Percentiles rank a stretch among this genome's conserved stretches.
Conservation (phyloP, 2,329 filamentous ascomycete species). For the Botrytis galanthina region DNA sequence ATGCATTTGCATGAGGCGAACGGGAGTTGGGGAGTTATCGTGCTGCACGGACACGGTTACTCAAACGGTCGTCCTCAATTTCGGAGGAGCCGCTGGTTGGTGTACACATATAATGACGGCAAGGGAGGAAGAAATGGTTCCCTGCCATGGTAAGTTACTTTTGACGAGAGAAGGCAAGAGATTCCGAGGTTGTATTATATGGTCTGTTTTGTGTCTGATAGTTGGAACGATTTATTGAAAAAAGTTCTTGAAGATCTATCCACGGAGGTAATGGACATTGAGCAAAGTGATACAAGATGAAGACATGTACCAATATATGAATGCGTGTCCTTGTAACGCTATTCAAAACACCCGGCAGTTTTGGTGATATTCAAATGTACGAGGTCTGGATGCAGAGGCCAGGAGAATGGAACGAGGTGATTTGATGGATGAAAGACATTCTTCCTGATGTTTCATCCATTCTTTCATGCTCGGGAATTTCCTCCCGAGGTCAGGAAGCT, state of each 20-base stretch:
- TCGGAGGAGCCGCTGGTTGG: conserved; percentile 8
- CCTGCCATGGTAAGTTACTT: not conserved
- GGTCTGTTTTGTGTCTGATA: not conserved
- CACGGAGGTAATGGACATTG: not conserved
- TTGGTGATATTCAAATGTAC: no score
- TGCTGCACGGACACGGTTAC: conserved; percentile 15
- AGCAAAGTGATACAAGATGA: not conserved
- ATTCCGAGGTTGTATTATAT: not conserved
- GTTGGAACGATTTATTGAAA: not conserved
- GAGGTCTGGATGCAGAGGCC: not conserved
- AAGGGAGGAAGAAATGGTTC: not conserved
- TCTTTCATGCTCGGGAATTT: not conserved
- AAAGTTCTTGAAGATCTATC: not conserved
- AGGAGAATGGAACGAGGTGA: not conserved
- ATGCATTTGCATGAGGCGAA: not conserved
- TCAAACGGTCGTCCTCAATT: conserved; percentile 6
- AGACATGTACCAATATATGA: not conserved
- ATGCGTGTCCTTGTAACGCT: not conserved
- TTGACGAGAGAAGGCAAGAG: not conserved
- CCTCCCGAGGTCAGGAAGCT: not conserved
- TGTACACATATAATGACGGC: not conserved
- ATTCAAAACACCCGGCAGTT: not conserved
- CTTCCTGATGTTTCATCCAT: conserved; percentile 3
- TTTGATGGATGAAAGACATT: conserved; percentile 4
- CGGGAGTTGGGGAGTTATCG: conserved; percentile 16